Evolutionary conservation across 768 basidiomycete genomes (phyloP), one percentile per base, ranked within the genome.

Genomic region (Pleurotus tuoliensis): DNA sequence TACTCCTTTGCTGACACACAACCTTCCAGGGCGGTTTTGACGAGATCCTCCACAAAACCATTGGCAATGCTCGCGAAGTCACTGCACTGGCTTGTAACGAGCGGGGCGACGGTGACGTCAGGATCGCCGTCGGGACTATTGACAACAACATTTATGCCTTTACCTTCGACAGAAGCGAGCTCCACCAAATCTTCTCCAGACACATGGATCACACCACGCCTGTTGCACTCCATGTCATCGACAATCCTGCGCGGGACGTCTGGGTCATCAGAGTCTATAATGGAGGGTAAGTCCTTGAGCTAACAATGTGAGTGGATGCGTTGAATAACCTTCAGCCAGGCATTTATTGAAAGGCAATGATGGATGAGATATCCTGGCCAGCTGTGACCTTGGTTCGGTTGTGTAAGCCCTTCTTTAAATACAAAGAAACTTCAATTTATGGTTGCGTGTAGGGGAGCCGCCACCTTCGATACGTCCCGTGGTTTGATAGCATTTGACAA

Each of bases 401-500:
- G n/a, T 22, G 11, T 47, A 9, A 27, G n/a, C n/a, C 16, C 24
- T 13, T 34, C 30, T 34, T 34, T 34, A 34, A 34, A 34, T 34
- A 34, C 8, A 34, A 24, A 24, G 45, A 56, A 24, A 34, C 47
- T 16, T n/a, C 20, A 18, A 30, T 47, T 56, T n/a, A 56, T 51
- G 54, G 45, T 12, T 55, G 16, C 30, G 30, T 45, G 52, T 16
- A 63, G 61, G 20, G 61, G 63, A 5, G 55, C 55, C 44, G 61
- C 61, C 16, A 57, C 57, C 12, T 47, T 59, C 13, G 45, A 54
- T 48, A 18, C 51, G 12, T 38, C 59, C 18, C 55, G 47, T 11
- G 48, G 55, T 13, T 16, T 59, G 13, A 59, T 62, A 38, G 61
- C 61, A 8, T 51, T 66, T n/a, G 63, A 66, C 45, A 66, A 64